Percentiles rank a stretch among this genome's conserved stretches.
phyloP scores from a whole-genome alignment of 495 filamentous ascomycete genomes.

The Astrothelium macrocarpum region DNA sequence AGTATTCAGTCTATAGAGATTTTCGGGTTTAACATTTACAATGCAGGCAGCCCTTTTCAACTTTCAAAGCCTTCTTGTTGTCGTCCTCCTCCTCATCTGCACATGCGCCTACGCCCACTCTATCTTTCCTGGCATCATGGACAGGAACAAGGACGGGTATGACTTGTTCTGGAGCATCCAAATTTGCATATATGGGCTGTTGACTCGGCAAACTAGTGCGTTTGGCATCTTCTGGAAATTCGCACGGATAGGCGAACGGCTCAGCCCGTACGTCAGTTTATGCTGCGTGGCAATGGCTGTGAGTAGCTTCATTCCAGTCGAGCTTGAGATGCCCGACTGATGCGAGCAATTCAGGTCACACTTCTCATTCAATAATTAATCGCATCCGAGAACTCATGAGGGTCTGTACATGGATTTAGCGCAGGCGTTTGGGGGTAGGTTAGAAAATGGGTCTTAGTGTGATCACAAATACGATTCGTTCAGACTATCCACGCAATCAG shows the following conservation, averaged over 20 bases:
- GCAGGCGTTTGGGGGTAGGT: neutral
- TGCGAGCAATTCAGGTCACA: neutral
- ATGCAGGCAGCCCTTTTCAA: constrained; percentile 75
- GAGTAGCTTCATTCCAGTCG: constrained; percentile 32
- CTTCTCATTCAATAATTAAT: neutral
- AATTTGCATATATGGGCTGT: neutral
- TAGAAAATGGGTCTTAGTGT: neutral
- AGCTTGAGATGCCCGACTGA: neutral
- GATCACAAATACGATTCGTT: neutral
- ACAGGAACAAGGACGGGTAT: constrained; percentile 84
- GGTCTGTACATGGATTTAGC: neutral
- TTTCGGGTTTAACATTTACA: neutral
- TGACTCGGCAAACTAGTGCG: constrained; percentile 42
- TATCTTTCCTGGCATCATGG: constrained; percentile 83
- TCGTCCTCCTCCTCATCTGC: constrained; percentile 90
- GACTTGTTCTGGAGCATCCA: constrained; percentile 11
- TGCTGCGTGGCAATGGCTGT: constrained; percentile 95
- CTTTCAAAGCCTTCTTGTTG: constrained; percentile 86
- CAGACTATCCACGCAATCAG: neutral
- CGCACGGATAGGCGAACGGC: constrained; percentile 80
- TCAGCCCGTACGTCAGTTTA: constrained; percentile 93
- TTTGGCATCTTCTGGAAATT: constrained; percentile 96
- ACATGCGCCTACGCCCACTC: constrained; percentile 88
- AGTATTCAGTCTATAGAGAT: neutral
- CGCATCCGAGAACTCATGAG: neutral